A percentile compares a stretch with the other conserved stretches of the same genome.
Evolutionary conservation across 805 yeast species (phyloP).

Genomic region (Suhomyces sp.): DNA sequence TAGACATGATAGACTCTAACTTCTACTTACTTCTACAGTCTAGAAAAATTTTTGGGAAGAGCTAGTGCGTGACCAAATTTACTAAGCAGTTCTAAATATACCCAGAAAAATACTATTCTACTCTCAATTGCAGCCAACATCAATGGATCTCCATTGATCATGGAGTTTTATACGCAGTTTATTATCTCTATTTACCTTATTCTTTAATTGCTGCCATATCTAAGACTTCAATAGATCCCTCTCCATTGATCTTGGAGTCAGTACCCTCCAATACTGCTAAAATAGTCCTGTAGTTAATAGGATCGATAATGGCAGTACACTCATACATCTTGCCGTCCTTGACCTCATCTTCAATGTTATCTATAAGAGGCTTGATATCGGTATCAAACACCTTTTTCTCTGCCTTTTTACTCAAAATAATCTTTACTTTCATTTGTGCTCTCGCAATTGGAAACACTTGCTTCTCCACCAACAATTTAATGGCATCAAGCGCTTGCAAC

Average conservation of each 20-base stretch:
- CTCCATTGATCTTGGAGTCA: constrained; percentile 43
- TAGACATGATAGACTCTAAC: constrained; percentile 25
- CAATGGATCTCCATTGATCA: too few species aligned
- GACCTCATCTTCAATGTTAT: constrained; percentile 37
- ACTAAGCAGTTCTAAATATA: not conserved
- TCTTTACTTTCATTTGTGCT: constrained; percentile 85
- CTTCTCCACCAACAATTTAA: constrained; percentile 65
- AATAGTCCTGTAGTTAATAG: constrained; percentile 72
- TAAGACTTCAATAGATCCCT: constrained; percentile 74
- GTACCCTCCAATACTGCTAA: constrained; percentile 57
- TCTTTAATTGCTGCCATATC: constrained; percentile 86
- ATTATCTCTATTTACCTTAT: not conserved
- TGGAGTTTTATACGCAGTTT: not conserved
- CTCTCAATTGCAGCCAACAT: not conserved
- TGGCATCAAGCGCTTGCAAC: constrained; percentile 88
- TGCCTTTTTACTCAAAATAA: constrained; percentile 55
- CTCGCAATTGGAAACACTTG: constrained; percentile 92
- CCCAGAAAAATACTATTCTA: not conserved
- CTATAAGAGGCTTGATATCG: constrained; percentile 33
- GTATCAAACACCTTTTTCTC: constrained; percentile 38
- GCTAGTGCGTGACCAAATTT: not conserved
- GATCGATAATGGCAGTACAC: constrained; percentile 71
- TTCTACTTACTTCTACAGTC: not conserved
- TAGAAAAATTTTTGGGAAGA: constrained; percentile 5
- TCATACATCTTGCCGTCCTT: constrained; percentile 42